Conservation (phyloP, 106 monocot species). For the Platanthera guangdongensis region DNA sequence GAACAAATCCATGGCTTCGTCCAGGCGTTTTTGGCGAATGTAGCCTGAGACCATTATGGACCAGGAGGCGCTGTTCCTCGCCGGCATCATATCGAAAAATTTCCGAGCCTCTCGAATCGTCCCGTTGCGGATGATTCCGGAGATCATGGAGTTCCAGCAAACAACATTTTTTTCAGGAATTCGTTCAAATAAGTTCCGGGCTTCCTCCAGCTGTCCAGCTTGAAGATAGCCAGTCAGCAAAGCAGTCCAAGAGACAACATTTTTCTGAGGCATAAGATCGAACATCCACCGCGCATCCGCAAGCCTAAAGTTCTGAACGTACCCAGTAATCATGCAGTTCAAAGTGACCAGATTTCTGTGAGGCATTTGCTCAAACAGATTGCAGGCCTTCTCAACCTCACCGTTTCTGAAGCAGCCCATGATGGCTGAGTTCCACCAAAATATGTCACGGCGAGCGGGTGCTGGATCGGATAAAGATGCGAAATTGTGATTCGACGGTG, state of each 20-base stretch:
- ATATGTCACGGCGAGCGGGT: slow-evolving; percentile 23
- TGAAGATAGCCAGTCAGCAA: slow-evolving; percentile 44
- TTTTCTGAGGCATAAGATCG: slow-evolving; percentile 37
- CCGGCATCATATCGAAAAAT: slow-evolving; percentile 59
- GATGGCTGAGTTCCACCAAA: slow-evolving; percentile 53
- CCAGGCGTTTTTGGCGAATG: slow-evolving; percentile 28
- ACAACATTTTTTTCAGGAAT: slow-evolving; percentile 59
- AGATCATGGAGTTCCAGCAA: slow-evolving; percentile 71
- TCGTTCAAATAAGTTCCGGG: slow-evolving; percentile 41
- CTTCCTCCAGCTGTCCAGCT: slow-evolving; percentile 34
- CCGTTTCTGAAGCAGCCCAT: slow-evolving; percentile 30
- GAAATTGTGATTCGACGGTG: not conserved
- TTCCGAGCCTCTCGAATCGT: slow-evolving; percentile 30
- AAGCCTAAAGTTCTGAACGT: slow-evolving; percentile 20
- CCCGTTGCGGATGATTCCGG: slow-evolving; percentile 32
- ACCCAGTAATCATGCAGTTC: slow-evolving; percentile 71
- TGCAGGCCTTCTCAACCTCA: slow-evolving; percentile 26
- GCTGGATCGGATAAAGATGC: not conserved
- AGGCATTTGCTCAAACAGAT: slow-evolving; percentile 50
- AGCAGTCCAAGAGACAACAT: slow-evolving; percentile 40
- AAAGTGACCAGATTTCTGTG: slow-evolving; percentile 44
- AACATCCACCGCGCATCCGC: slow-evolving; percentile 31
- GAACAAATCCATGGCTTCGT: slow-evolving; percentile 44
- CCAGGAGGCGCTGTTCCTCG: slow-evolving; percentile 46
- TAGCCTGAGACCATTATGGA: slow-evolving; percentile 58